phyloP scores from a whole-genome alignment of 345 rosid species.

The Euphorbia tirucalli region DNA sequence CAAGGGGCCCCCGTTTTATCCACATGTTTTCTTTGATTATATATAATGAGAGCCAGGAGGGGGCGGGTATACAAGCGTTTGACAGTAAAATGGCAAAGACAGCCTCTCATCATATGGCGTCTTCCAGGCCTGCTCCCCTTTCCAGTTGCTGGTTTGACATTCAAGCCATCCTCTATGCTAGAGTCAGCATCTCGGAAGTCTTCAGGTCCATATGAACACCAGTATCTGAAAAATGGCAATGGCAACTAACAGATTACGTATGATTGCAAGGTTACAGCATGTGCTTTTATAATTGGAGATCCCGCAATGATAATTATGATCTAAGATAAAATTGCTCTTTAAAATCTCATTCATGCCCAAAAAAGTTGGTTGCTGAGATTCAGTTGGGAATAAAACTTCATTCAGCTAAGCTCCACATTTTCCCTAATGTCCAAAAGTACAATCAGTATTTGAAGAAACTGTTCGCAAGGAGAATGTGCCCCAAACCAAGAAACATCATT shows the following conservation, averaged over 20 bases:
- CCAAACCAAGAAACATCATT: constrained; percentile 2
- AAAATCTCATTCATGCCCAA: neutral
- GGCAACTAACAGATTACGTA: constrained; percentile 13
- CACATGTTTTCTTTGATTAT: constrained; percentile 51
- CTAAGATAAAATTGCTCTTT: neutral
- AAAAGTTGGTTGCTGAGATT: neutral
- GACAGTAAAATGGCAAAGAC: constrained; percentile 56
- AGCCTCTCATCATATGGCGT: constrained; percentile 60
- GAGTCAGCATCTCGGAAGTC: constrained; percentile 45
- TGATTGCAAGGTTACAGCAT: neutral
- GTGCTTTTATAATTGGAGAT: neutral
- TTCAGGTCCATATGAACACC: constrained; percentile 65
- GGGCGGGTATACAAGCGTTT: constrained; percentile 50
- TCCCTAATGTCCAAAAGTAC: neutral
- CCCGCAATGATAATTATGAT: neutral
- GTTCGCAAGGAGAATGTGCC: neutral
- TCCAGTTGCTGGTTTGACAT: constrained; percentile 44
- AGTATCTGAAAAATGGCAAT: constrained; percentile 38
- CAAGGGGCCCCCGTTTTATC: constrained; percentile 51
- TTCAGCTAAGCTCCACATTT: constrained; percentile 4
- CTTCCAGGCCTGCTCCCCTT: constrained; percentile 60
- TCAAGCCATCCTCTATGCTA: constrained; percentile 38
- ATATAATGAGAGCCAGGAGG: constrained; percentile 45
- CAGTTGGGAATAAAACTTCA: neutral
- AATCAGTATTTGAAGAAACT: neutral